phyloP scores from a whole-genome alignment of 1,139 yeast species.

The Entelexis sorbosivorans region DNA sequence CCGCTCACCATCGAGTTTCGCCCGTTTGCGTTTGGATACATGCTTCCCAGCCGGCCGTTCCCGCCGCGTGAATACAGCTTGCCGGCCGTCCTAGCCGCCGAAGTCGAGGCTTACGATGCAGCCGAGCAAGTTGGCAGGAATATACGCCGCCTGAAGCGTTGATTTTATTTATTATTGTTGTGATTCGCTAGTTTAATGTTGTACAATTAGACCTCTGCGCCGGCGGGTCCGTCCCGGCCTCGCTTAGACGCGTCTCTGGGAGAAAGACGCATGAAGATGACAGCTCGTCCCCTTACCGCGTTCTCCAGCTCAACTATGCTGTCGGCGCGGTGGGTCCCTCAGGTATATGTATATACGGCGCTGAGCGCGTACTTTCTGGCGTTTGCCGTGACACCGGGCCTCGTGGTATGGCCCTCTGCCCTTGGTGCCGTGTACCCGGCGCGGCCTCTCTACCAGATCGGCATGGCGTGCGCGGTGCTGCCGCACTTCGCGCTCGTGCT shows the following conservation, averaged over 20 bases:
- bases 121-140: not conserved
- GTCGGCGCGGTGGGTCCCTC: conserved; percentile 13
- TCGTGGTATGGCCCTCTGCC: conserved; percentile 14
- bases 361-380: conserved; percentile 9
- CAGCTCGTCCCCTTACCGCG: not conserved
- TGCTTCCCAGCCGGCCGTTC: conserved; percentile 20
- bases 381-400: conserved; percentile 2
- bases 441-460: conserved; percentile 19
- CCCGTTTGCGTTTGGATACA: conserved; percentile 19
- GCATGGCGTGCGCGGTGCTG: conserved; percentile 17
- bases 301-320: not conserved
- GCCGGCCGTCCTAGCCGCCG: conserved; percentile 11
- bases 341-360: conserved; percentile 5
- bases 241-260: not conserved
- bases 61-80: conserved; percentile 19
- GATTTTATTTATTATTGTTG: not conserved
- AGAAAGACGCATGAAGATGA: not conserved
- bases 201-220: too few relatives aligned
- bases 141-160: not conserved
- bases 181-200: not conserved
- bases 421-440: conserved; percentile 19
- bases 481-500: conserved; percentile 13
- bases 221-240: too few relatives aligned
- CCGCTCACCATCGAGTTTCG: conserved; percentile 12
- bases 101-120: conserved; percentile 15